Evolutionary conservation across 1,284 basidiomycete species (phyloP), one percentile per base, ranked within the genome.

Genomic region (Austroboletus niveus): DNA sequence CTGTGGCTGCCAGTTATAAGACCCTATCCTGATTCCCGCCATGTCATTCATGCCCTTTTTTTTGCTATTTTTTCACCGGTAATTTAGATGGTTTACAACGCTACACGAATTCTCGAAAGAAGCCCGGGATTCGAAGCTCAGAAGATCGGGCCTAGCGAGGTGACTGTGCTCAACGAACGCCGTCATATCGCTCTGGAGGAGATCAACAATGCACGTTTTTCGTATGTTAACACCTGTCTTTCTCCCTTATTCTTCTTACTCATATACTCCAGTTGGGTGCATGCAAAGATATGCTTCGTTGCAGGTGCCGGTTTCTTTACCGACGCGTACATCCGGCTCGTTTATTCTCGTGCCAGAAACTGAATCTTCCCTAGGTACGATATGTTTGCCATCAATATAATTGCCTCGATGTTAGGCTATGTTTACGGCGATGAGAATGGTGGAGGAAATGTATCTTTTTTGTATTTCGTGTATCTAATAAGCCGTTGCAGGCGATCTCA

Each of bases 401-500:
- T 57, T 17, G 46, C 41, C 36, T 54, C 62, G 22, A 62, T 63
- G 63, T 42, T 63, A 44, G 61, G 65, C 15, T 65, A 65, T 41
- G 63, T 67, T 22, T 63, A 48, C 11, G 61, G 61, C 4, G 20
- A 65, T 41, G 43, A 61, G 45, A 46, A 66, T 40, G 61, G 64
- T 67, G 46, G 22, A 30, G 29, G 15, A 10, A 17, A 1, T n/a
- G 32, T 36, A 8, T 22, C 31, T 49, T 35, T 15, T 24, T 15
- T 24, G 15, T 42, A 40, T 32, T 48, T 20, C n/a, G 29, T 34
- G 7, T 22, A 41, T 48, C 40, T 57, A 22, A 51, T 30, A 24
- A 15, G 2, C 17, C 22, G 34, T 57, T 44, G 31, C 47, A 62
- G 61, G 64, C 24, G 45, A 65, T 38, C 61, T 62, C 51, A 57